Percentiles rank a stretch among this genome's conserved stretches.
Conservation (phyloP, 495 filamentous ascomycete species). For the Glutinoglossum americanum region DNA sequence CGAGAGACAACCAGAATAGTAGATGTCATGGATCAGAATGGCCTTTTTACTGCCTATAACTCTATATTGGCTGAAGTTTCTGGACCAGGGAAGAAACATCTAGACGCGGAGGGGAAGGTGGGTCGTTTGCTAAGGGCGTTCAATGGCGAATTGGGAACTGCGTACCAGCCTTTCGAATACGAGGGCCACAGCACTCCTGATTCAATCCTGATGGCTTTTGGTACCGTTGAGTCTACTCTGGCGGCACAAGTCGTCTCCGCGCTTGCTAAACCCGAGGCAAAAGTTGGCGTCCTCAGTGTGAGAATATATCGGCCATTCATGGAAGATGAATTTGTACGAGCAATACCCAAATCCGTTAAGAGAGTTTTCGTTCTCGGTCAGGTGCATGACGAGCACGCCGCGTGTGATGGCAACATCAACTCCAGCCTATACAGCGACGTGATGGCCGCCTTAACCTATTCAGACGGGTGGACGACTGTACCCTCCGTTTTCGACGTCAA, state of each 20-base stretch:
- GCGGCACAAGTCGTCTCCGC: slow-evolving; percentile 59
- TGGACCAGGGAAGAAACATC: slow-evolving; percentile 43
- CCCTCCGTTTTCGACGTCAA: slow-evolving; percentile 62
- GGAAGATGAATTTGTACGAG: slow-evolving; percentile 74
- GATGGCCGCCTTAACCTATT: slow-evolving; percentile 61
- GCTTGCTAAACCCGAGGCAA: slow-evolving; percentile 45
- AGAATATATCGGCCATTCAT: slow-evolving; percentile 86
- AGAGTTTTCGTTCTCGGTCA: slow-evolving; percentile 49
- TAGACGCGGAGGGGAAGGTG: slow-evolving; percentile 52
- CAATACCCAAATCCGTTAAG: slow-evolving; percentile 51
- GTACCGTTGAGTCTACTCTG: slow-evolving; percentile 71
- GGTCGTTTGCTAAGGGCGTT: slow-evolving; percentile 54
- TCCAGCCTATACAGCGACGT: slow-evolving; percentile 82
- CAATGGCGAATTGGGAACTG: slow-evolving; percentile 83
- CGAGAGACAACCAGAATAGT: slow-evolving; percentile 71
- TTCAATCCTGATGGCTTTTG: slow-evolving; percentile 74
- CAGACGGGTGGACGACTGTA: slow-evolving; percentile 34
- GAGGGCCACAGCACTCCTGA: slow-evolving; percentile 59
- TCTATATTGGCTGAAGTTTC: slow-evolving; percentile 36
- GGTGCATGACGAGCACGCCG: slow-evolving; percentile 30
- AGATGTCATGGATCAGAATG: slow-evolving; percentile 54
- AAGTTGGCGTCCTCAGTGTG: slow-evolving; percentile 73
- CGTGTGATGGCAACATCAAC: slow-evolving; percentile 44
- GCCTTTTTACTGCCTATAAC: slow-evolving; percentile 49
- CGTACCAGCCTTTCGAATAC: slow-evolving; percentile 87